phyloP scores from a whole-genome alignment of 192 early-diverging fungal species.

The Lobosporangium transversale region DNA sequence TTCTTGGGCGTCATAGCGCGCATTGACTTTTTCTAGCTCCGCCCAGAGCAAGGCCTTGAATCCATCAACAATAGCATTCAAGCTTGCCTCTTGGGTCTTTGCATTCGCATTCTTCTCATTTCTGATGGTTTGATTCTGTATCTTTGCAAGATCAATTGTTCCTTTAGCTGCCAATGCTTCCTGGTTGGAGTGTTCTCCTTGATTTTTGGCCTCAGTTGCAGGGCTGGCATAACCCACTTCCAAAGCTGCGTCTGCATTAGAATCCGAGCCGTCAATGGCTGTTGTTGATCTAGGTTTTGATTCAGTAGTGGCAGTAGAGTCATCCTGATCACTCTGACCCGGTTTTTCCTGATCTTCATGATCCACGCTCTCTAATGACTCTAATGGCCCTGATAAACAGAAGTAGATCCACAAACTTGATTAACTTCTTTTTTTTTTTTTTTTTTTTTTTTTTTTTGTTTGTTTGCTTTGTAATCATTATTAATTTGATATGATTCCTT shows the following conservation, averaged over 20 bases:
- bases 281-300: background rate
- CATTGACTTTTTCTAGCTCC: conserved; percentile 64
- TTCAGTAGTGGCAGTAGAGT: background rate
- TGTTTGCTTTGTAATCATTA: too few species aligned
- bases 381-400: conserved; percentile 26
- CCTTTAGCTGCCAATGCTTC: background rate
- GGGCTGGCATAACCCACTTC: too few species aligned
- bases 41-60: conserved; percentile 55
- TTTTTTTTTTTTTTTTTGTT: too few species aligned
- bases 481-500: too few species aligned
- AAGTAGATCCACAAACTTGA: too few species aligned
- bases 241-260: background rate
- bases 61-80: conserved; percentile 31
- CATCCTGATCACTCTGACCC: conserved; percentile 10
- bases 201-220: too few species aligned
- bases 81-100: conserved; percentile 5
- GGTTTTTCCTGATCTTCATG: conserved; percentile 10
- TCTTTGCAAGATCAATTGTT: background rate
- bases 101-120: background rate
- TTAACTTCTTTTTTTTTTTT: too few species aligned
- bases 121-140: background rate
- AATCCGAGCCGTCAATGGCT: background rate
- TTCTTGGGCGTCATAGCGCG: conserved; percentile 55
- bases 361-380: conserved; percentile 35
- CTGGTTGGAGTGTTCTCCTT: too few species aligned